These are phyloP conservation scores for Acrodontium crateriforme DNA, from an alignment of 2,329 filamentous ascomycete species.

Conservation along the genomic window DNA sequence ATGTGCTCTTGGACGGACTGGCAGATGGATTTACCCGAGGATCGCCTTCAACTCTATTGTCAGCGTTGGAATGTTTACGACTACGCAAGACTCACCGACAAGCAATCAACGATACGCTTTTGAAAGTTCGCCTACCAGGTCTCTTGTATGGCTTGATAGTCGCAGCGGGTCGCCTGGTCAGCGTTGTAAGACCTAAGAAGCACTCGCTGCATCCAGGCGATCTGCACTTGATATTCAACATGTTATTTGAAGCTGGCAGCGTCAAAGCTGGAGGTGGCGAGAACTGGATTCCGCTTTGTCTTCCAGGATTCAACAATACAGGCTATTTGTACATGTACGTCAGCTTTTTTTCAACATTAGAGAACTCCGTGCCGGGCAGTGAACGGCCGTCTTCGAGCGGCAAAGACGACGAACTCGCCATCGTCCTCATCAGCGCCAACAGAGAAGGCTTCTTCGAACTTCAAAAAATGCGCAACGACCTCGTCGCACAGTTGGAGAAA, in stretches of 20 bases:
- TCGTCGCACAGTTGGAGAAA: slow-evolving; percentile 57
- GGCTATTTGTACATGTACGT: slow-evolving; percentile 99
- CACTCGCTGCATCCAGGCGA: slow-evolving; percentile 94
- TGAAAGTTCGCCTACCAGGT: slow-evolving; percentile 63
- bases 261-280: slow-evolving; percentile 89
- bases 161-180: slow-evolving; percentile 82
- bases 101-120: slow-evolving; percentile 71
- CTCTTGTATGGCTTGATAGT: slow-evolving; percentile 89
- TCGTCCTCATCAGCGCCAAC: slow-evolving; percentile 82
- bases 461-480: slow-evolving; percentile 52
- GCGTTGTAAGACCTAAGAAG: slow-evolving; percentile 83
- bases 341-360: slow-evolving; percentile 63
- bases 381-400: slow-evolving; percentile 24
- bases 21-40: slow-evolving; percentile 91
- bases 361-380: slow-evolving; percentile 27
- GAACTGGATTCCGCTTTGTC: slow-evolving; percentile 91
- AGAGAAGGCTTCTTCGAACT: slow-evolving; percentile 90
- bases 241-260: slow-evolving; percentile 91
- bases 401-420: slow-evolving; percentile 55
- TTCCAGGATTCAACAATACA: slow-evolving; percentile 92
- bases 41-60: slow-evolving; percentile 76
- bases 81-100: slow-evolving; percentile 77
- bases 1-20: slow-evolving; percentile 76
- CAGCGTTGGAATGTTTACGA: slow-evolving; percentile 84
- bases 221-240: slow-evolving; percentile 94